A percentile compares a stretch with the other conserved stretches of the same genome.
These are phyloP conservation scores for Thermoascus crustaceus DNA, from an alignment of 2,329 filamentous ascomycete genomes.

Conservation along the genomic window DNA sequence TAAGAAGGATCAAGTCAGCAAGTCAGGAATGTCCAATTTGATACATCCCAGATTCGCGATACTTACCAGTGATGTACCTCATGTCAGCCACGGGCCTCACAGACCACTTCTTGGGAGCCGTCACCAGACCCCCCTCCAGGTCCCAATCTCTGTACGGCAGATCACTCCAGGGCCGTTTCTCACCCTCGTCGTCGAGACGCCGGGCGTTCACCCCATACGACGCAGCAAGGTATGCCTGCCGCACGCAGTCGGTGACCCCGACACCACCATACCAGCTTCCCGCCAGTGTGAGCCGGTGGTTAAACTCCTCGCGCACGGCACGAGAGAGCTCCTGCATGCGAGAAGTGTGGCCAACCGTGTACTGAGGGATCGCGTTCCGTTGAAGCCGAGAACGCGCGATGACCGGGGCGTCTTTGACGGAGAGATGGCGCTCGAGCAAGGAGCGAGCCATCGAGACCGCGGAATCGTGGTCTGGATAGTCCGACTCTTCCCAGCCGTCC, in stretches of 20 bases:
- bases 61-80: neutral
- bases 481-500: constrained; percentile 49
- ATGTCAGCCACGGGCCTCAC: constrained; percentile 4
- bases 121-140: constrained; percentile 24
- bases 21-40: no score
- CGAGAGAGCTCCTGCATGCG: constrained; percentile 52
- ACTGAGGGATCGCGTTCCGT: constrained; percentile 80
- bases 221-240: constrained; percentile 48
- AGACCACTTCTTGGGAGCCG: constrained; percentile 15
- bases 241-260: constrained; percentile 49
- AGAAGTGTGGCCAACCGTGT: constrained; percentile 65
- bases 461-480: constrained; percentile 57
- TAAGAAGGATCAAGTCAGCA: no score
- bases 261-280: constrained; percentile 46
- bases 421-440: constrained; percentile 65
- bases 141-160: constrained; percentile 17
- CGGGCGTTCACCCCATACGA: constrained; percentile 31
- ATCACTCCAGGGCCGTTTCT: constrained; percentile 14
- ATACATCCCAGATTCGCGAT: neutral
- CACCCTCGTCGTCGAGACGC: constrained; percentile 12
- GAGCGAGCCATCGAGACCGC: constrained; percentile 61
- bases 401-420: constrained; percentile 55
- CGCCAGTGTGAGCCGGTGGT: constrained; percentile 56
- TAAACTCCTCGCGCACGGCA: constrained; percentile 49
- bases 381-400: constrained; percentile 55